Evolutionary conservation across 805 yeast genomes (phyloP).

Genomic region (Ogataea ganodermae): DNA sequence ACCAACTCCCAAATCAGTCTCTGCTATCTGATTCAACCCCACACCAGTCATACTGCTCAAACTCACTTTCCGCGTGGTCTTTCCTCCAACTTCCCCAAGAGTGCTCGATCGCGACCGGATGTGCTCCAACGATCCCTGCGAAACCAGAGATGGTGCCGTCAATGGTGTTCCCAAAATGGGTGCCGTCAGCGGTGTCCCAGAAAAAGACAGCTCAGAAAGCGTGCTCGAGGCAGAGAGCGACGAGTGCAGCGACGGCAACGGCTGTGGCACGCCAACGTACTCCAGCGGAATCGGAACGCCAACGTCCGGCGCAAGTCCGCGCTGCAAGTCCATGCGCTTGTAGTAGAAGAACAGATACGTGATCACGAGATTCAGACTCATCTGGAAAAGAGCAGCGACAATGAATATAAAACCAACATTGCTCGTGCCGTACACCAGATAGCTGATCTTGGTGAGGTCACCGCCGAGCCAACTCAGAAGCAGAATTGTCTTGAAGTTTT

Average conservation of each 20-base stretch:
- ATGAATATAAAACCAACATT: conserved; percentile 66
- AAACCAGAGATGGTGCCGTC: conserved; percentile 14
- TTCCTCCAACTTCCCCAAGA: conserved; percentile 17
- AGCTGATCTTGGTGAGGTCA: conserved; percentile 75
- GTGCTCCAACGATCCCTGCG: conserved; percentile 13
- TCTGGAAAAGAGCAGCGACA: conserved; percentile 75
- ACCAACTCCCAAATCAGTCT: conserved; percentile 3
- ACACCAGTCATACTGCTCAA: conserved; percentile 4
- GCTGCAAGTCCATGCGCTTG: conserved; percentile 34
- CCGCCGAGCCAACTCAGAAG: conserved; percentile 88
- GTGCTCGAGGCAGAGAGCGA: conserved; percentile 9
- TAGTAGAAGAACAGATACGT: conserved; percentile 73
- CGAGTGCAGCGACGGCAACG: neutral
- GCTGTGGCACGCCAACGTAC: neutral
- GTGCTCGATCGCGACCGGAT: conserved; percentile 28
- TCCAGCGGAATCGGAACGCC: neutral
- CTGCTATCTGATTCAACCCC: conserved; percentile 10
- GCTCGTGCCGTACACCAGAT: conserved; percentile 73
- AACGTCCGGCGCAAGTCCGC: conserved; percentile 9
- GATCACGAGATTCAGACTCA: conserved; percentile 69
- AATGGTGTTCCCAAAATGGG: conserved; percentile 16
- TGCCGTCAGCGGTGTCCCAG: conserved; percentile 15
- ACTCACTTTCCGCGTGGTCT: conserved; percentile 14
- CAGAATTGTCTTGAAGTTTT: conserved; percentile 76
- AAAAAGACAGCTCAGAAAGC: conserved; percentile 9